Evolutionary conservation across 176 grass and related monocot genomes (phyloP).

Genomic region (Triticum urartu): DNA sequence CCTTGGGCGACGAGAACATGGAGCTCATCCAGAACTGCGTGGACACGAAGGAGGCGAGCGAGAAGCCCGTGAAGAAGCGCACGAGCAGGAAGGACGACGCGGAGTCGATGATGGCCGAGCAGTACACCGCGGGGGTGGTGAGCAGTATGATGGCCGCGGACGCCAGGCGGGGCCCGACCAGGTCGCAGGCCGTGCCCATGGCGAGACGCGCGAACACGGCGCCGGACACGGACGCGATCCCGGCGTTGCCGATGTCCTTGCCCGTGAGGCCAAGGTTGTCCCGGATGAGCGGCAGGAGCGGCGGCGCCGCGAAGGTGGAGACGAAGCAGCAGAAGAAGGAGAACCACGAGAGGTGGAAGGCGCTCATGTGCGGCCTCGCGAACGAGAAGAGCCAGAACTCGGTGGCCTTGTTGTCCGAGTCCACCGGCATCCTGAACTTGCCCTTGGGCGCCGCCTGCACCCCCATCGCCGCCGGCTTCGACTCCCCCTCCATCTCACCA

Average conservation of each 20-base stretch:
- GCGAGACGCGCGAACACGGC: slow-evolving; percentile 86
- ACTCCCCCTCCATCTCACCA: slow-evolving; percentile 3
- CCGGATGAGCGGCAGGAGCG: slow-evolving; percentile 79
- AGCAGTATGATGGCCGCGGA: slow-evolving; percentile 76
- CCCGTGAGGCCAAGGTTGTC: slow-evolving; percentile 73
- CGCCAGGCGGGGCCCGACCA: slow-evolving; percentile 72
- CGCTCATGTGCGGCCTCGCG: slow-evolving; percentile 75
- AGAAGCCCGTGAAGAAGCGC: slow-evolving; percentile 94
- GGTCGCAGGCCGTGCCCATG: slow-evolving; percentile 94
- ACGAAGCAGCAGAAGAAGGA: slow-evolving; percentile 99
- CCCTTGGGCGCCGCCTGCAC: slow-evolving; percentile 34
- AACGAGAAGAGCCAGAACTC: slow-evolving; percentile 94
- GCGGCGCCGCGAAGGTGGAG: slow-evolving; percentile 85
- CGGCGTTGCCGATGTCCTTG: slow-evolving; percentile 93
- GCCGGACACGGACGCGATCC: slow-evolving; percentile 87
- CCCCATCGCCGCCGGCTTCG: slow-evolving; percentile 29
- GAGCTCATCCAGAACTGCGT: slow-evolving; percentile 99
- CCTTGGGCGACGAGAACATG: slow-evolving; percentile 82
- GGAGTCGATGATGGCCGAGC: slow-evolving; percentile 59
- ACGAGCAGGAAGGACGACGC: slow-evolving; percentile 58
- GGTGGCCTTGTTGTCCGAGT: slow-evolving; percentile 89
- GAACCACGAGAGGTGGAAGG: slow-evolving; percentile 96
- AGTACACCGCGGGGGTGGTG: slow-evolving; percentile 84
- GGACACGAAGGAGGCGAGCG: slow-evolving; percentile 90
- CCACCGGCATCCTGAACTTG: slow-evolving; percentile 73